Percentiles rank a stretch among this genome's conserved stretches.
Conservation (phyloP, 1,284 basidiomycete genomes). For the Fomitiporia mediterranea region DNA sequence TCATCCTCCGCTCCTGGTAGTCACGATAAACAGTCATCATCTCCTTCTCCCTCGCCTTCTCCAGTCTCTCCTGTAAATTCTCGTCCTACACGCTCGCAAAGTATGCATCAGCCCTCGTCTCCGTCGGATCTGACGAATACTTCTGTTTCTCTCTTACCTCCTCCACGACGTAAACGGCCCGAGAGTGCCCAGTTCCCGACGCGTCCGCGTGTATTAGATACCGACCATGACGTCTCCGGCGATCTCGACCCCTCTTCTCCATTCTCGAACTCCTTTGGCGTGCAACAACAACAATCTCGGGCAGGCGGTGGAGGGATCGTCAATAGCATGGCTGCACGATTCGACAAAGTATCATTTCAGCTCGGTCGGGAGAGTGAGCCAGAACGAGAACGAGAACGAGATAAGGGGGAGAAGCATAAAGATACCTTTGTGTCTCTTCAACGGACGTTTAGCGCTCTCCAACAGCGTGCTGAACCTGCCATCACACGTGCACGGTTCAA, state of each 20-base stretch:
- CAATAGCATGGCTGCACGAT: constrained; percentile 3
- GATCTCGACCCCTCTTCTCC: constrained; percentile 1
- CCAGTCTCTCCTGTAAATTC: constrained; percentile 13
- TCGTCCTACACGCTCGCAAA: constrained; percentile 50
- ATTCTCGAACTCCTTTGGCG: constrained; percentile 9
- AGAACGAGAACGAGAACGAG: neutral
- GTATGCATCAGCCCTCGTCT: constrained; percentile 45
- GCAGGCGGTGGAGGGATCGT: neutral
- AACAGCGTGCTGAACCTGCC: constrained; percentile 40
- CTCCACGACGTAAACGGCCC: constrained; percentile 46
- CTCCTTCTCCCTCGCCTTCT: constrained; percentile 1
- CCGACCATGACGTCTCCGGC: neutral
- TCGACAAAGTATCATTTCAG: neutral
- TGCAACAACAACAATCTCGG: neutral
- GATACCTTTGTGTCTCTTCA: constrained; percentile 40
- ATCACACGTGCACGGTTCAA: constrained; percentile 60
- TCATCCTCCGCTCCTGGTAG: neutral
- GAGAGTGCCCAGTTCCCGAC: constrained; percentile 55
- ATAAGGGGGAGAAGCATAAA: neutral
- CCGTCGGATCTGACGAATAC: neutral
- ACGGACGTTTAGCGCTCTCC: constrained; percentile 41
- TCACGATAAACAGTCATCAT: neutral
- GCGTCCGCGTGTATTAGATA: constrained; percentile 17
- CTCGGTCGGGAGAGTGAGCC: neutral
- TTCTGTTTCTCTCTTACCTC: constrained; percentile 34